Percentiles rank a stretch among this genome's conserved stretches.
phyloP scores from a whole-genome alignment of 1,284 basidiomycete genomes.

The Heimioporus retisporus region DNA sequence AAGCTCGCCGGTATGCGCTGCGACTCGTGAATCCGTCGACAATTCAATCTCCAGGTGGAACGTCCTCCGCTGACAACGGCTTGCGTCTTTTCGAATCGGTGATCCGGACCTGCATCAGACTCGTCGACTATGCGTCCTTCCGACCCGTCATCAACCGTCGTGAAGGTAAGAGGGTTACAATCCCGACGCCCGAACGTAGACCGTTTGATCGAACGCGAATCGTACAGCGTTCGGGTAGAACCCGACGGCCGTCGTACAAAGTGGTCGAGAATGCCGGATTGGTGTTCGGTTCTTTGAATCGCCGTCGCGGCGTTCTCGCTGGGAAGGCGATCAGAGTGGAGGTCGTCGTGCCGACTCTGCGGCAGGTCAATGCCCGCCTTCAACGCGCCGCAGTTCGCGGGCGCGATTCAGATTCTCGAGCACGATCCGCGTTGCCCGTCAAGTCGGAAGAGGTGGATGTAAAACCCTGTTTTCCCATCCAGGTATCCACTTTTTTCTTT shows the following conservation, averaged over 20 bases:
- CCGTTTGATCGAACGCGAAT: not conserved
- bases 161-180: no score
- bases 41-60: no score
- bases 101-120: no score
- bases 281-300: constrained; percentile 6
- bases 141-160: no score
- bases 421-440: constrained; percentile 5
- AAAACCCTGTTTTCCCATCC: constrained; percentile 6
- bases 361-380: constrained; percentile 10
- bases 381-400: not conserved
- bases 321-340: constrained; percentile 16
- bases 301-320: constrained; percentile 15
- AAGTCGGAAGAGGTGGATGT: constrained; percentile 21
- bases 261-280: not conserved
- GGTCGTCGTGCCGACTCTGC: constrained; percentile 22
- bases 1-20: no score
- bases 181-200: no score
- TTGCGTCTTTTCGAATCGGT: no score
- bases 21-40: no score
- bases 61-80: no score
- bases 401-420: constrained; percentile 6
- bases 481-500: constrained; percentile 7
- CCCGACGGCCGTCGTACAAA: constrained; percentile 19
- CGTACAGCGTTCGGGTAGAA: constrained; percentile 9
- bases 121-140: no score